Percentiles rank a stretch among this genome's conserved stretches.
Evolutionary conservation across 2,329 filamentous ascomycete species (phyloP).

Genomic region (Dichotomopilus funicola): DNA sequence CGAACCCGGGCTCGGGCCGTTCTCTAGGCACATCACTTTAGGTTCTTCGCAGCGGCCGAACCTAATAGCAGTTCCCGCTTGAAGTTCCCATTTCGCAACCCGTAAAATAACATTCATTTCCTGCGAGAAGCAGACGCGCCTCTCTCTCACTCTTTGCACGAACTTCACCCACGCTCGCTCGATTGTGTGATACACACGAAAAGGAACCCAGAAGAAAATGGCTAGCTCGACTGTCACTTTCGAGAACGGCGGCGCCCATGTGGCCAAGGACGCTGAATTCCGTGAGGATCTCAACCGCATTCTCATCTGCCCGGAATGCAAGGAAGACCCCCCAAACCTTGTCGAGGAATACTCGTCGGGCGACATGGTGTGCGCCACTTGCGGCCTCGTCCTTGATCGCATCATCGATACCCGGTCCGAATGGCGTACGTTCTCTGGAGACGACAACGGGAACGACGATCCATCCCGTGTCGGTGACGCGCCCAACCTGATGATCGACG

Average conservation of each 20-base stretch:
- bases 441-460: conserved; percentile 93
- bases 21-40: no score
- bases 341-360: conserved; percentile 88
- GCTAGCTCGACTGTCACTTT: conserved; percentile 32
- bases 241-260: conserved; percentile 18
- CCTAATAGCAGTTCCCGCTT: no score
- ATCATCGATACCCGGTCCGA: conserved; percentile 95
- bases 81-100: no score
- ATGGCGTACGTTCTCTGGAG: conserved; percentile 98
- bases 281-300: conserved; percentile 76
- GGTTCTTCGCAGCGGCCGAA: no score
- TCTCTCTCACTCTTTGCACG: no score
- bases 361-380: conserved; percentile 88
- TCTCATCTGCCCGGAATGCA: conserved; percentile 84
- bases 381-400: conserved; percentile 83
- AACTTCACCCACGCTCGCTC: no score
- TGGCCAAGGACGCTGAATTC: conserved; percentile 39
- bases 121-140: no score
- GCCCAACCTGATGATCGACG: conserved; percentile 82
- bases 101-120: no score
- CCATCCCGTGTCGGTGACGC: conserved; percentile 97
- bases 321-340: conserved; percentile 83
- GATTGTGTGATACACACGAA: background rate
- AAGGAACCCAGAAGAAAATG: conserved; percentile 33
- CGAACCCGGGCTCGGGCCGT: no score